Conservation (phyloP, 2,329 filamentous ascomycete species). For the Aquanectria penicillioides region DNA sequence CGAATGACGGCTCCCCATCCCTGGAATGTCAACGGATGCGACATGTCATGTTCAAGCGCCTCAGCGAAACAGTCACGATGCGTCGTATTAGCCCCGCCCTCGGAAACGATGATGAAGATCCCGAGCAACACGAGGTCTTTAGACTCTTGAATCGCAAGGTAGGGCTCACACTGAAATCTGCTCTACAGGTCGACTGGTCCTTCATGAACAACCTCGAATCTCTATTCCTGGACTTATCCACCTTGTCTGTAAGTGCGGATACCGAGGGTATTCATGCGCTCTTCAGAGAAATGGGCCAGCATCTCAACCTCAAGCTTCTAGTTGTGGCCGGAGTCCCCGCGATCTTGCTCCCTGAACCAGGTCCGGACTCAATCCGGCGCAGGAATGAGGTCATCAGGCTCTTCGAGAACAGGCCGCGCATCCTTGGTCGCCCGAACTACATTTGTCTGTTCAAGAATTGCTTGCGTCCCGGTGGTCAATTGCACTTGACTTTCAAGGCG, state of each 20-base stretch:
- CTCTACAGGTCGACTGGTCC: conserved; percentile 16
- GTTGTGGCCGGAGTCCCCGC: conserved; percentile 14
- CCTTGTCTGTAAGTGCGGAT: background rate
- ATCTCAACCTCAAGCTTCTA: conserved; percentile 25
- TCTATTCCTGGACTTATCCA: conserved; percentile 22
- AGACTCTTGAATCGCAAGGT: no score
- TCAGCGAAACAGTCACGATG: no score
- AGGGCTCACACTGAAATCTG: no score
- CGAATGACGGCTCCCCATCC: background rate
- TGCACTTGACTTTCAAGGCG: conserved; percentile 13
- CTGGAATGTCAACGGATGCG: conserved; percentile 12
- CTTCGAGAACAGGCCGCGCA: conserved; percentile 2
- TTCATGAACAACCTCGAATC: conserved; percentile 21
- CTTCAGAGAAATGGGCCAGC: conserved; percentile 1
- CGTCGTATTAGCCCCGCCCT: no score
- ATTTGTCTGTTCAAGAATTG: conserved; percentile 18
- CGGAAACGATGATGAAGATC: no score
- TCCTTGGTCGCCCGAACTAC: background rate
- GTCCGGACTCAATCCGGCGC: conserved; percentile 5
- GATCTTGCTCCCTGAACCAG: background rate
- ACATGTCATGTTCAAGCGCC: conserved; percentile 20
- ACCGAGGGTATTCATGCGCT: background rate
- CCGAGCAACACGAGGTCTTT: no score
- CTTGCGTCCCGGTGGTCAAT: conserved; percentile 21
- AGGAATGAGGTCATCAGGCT: no score